Conservation (phyloP, 148 eudicot genomes). For the Camellia sinensis region DNA sequence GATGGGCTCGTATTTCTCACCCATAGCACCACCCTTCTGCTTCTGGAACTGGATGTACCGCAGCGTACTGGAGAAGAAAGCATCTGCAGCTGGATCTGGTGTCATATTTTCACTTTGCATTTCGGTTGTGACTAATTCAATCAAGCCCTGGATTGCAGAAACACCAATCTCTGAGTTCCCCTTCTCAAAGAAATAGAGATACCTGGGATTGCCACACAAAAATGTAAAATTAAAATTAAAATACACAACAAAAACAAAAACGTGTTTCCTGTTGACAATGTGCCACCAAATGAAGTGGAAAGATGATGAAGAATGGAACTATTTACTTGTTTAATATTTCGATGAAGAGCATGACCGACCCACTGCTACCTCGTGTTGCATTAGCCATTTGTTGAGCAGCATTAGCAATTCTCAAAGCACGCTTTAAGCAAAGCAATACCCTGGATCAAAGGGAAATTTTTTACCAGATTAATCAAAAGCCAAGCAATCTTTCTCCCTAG, state of each 20-base stretch:
- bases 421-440: slow-evolving; percentile 94
- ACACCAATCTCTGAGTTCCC: slow-evolving; percentile 82
- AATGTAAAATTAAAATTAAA: background rate
- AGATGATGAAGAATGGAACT: background rate
- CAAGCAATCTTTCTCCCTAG: background rate
- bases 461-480: slow-evolving; percentile 10
- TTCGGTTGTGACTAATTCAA: slow-evolving; percentile 81
- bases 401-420: slow-evolving; percentile 91
- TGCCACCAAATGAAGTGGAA: background rate
- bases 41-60: slow-evolving; percentile 93
- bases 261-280: no score
- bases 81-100: slow-evolving; percentile 85
- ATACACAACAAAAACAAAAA: background rate
- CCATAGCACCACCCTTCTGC: slow-evolving; percentile 91
- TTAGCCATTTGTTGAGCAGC: slow-evolving; percentile 95
- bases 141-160: slow-evolving; percentile 68
- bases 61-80: slow-evolving; percentile 81
- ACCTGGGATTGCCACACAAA: slow-evolving; percentile 45
- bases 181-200: slow-evolving; percentile 94
- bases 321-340: slow-evolving; percentile 94
- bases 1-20: slow-evolving; percentile 75
- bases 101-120: slow-evolving; percentile 66
- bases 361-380: slow-evolving; percentile 88
- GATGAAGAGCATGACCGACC: slow-evolving; percentile 77
- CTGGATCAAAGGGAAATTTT: slow-evolving; percentile 32